Evolutionary conservation across 2,329 filamentous ascomycete species (phyloP), one percentile per base, ranked within the genome.

Genomic region (Fusarium marasasianum): DNA sequence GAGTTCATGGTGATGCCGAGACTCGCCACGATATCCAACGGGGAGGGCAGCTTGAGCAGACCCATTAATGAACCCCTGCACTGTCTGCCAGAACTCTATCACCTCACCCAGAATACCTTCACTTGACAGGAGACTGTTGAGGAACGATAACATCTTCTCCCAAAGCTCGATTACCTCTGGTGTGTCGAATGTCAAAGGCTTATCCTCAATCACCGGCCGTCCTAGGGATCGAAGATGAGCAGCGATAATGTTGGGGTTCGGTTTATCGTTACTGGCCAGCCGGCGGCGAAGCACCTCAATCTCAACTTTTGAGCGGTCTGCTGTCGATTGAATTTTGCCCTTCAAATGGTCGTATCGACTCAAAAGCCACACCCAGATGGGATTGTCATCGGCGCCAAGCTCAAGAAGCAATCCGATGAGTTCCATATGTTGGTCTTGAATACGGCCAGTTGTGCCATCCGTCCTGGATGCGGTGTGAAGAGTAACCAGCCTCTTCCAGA

Each of bases 361-460:
- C 63, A 96, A 86, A 33, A 99, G 90, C 95, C 96, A 99, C 17
- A 97, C 89, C 94, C 94, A 98, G 71, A 99, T 97, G 3, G 96
- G 96, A 77, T 97, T 99, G 68, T 98, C 95, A 15, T 97, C 93
- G 6, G 98, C 95, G 12, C 96, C 97, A 26, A 99, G 86, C 81
- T 99, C 96, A n/a, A 99, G 85, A 60, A 99, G 87, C 41, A 98
- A 87, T 29, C 91, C 88, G 62, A 99, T 98, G 54, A 98, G 87
- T 80, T 98, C 94, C 90, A 98, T 94, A 78, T 98, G 93, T 80
- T 91, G 89, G 76, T 98, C 94, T 79, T 96, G 94, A 11, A 89
- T 86, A 44, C 91, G 81, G 13, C 88, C 87, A 57, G 80, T 83
- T 57, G 81, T 76, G 45, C 80, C 79, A 73, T 91, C 86, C 56